phyloP scores from a whole-genome alignment of 2,329 filamentous ascomycete species.

The Volutella citrinella region DNA sequence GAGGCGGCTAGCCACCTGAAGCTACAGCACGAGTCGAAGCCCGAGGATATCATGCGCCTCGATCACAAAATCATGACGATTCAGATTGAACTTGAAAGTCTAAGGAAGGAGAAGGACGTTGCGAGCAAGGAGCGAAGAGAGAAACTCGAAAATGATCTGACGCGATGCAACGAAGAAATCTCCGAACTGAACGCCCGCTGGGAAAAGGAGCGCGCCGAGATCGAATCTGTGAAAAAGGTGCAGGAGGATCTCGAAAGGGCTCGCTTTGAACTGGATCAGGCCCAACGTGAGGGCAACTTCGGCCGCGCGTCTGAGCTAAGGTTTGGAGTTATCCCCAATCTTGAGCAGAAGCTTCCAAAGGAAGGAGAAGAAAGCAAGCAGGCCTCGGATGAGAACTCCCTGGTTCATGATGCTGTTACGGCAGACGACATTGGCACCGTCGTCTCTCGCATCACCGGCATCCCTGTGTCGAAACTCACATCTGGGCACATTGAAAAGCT shows the following conservation, averaged over 20 bases:
- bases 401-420: conserved; percentile 93
- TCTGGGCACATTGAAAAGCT: conserved; percentile 92
- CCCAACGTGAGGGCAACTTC: conserved; percentile 85
- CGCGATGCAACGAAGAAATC: conserved; percentile 73
- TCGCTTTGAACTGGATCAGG: conserved; percentile 79
- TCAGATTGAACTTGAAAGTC: conserved; percentile 91
- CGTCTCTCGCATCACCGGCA: conserved; percentile 87
- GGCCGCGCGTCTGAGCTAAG: conserved; percentile 85
- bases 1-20: conserved; percentile 89
- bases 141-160: conserved; percentile 76
- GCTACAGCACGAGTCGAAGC: conserved; percentile 94
- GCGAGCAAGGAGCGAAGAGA: conserved; percentile 84
- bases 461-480: conserved; percentile 88
- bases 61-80: conserved; percentile 97
- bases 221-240: conserved; percentile 80
- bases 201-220: conserved; percentile 85
- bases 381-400: conserved; percentile 42
- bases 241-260: conserved; percentile 89
- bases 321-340: conserved; percentile 79
- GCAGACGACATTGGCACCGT: conserved; percentile 92
- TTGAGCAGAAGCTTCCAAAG: conserved; percentile 76
- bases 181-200: conserved; percentile 75
- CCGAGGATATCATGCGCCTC: conserved; percentile 86
- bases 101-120: conserved; percentile 91
- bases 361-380: conserved; percentile 57